Base-by-base conservation (phyloP, 768 basidiomycete species). In the Kwoniella shandongensis region DNA sequence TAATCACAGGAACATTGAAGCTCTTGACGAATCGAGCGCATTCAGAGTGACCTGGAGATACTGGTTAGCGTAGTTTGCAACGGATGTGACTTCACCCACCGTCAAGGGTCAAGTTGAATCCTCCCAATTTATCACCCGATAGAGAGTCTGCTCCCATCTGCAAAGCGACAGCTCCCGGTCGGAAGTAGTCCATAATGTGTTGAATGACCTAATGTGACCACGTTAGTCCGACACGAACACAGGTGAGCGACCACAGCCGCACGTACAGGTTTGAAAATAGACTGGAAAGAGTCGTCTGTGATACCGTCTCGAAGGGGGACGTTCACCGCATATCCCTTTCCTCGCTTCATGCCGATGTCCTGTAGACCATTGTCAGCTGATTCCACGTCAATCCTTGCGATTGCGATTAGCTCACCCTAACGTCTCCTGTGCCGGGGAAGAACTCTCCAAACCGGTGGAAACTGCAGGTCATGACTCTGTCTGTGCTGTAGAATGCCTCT, bases 371-470 rank as follows among this genome's bases (percentile, higher is more conserved):
- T 13, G 49, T 51, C 49, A 51, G 7, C 22, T 30, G 17, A 1
- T 22, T 0, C 47, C 3, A 13, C 32, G 12, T 0, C 17, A 40
- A 23, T 38, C 15, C 0, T 17, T 11, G n/a, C 0, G 15, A 29
- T 36, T 1, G 17, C 12, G 20, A n/a, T 15, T 18, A 25, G 56
- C 74, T 56, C 39, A 73, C 72, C 29, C 66, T 60, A 13, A 92
- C 85, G 1, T 87, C 87, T 18, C 87, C 90, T 0, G 90, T 91
- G 4, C 90, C 90, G 4, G 90, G 90, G 75, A 92, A 94, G 72
- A 87, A 92, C 69, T 96, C 92, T 17, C 96, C 94, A 67, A 89
- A 97, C 77, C 97, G 94, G 79, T 98, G 96, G 74, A 99, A 94
- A 45, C 88, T 90, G 69, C 86, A 88, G 2, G 94, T 97, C 88